These are phyloP conservation scores for Manihot esculenta DNA, from an alignment of 441 rosid species.

Conservation along the genomic window DNA sequence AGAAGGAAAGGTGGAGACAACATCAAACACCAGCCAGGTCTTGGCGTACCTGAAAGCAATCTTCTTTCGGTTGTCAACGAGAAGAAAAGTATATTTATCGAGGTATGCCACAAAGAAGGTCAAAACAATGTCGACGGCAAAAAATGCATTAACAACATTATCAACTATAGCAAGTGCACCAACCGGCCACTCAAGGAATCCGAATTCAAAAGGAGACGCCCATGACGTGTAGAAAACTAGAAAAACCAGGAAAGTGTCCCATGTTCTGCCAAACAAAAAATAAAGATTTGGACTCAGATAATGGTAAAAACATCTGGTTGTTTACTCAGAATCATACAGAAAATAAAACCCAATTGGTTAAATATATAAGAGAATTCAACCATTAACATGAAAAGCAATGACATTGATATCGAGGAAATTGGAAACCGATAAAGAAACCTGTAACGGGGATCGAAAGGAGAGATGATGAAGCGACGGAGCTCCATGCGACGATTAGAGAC, in stretches of 20 bases:
- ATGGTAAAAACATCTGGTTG: neutral
- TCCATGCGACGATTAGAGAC: conserved; percentile 35
- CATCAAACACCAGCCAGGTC: conserved; percentile 63
- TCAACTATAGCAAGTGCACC: conserved; percentile 49
- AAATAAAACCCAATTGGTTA: too few relatives aligned
- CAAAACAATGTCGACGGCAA: conserved; percentile 63
- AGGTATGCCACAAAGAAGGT: conserved; percentile 87
- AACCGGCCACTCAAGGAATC: conserved; percentile 49
- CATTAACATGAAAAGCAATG: too few relatives aligned
- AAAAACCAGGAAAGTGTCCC: conserved; percentile 70
- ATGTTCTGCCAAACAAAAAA: conserved; percentile 43
- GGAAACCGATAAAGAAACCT: conserved; percentile 30
- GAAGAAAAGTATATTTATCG: conserved; percentile 62
- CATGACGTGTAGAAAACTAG: conserved; percentile 85
- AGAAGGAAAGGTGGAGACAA: conserved; percentile 71
- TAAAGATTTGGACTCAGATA: neutral
- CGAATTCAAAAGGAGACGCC: conserved; percentile 91
- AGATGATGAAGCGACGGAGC: conserved; percentile 57
- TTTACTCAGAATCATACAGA: too few relatives aligned
- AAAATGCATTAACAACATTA: conserved; percentile 67
- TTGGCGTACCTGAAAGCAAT: conserved; percentile 61
- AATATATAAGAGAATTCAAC: too few relatives aligned
- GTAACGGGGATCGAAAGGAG: conserved; percentile 69
- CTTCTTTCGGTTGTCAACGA: conserved; percentile 55
- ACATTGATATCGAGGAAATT: neutral